phyloP scores from a whole-genome alignment of 2,329 filamentous ascomycete genomes.

The Aspergillus sp. region DNA sequence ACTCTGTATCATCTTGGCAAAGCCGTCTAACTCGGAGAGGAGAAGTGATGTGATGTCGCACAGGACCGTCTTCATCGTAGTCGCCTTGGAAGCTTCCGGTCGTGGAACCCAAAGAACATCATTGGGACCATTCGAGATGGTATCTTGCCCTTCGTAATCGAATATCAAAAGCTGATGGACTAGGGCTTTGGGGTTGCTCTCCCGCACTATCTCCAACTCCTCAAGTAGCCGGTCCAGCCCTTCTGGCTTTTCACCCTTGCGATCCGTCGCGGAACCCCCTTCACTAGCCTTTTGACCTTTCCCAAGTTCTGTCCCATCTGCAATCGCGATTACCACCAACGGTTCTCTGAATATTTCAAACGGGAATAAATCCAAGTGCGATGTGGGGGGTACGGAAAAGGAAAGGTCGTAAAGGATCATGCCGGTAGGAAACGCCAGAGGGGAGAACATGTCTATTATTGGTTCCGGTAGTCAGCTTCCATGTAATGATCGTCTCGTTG shows the following conservation, averaged over 20 bases:
- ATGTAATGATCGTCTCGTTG: background rate
- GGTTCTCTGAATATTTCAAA: constrained; percentile 88
- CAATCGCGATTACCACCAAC: constrained; percentile 72
- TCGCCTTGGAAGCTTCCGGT: constrained; percentile 58
- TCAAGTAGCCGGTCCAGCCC: constrained; percentile 40
- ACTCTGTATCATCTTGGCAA: constrained; percentile 64
- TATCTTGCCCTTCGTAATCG: constrained; percentile 54
- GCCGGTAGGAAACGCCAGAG: constrained; percentile 75
- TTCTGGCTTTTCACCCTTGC: constrained; percentile 20
- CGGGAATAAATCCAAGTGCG: constrained; percentile 70
- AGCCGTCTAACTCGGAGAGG: constrained; percentile 65
- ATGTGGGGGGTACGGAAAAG: constrained; percentile 68
- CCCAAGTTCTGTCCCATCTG: constrained; percentile 65
- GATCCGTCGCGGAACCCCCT: constrained; percentile 6
- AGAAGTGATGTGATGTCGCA: constrained; percentile 68
- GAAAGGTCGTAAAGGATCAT: constrained; percentile 82
- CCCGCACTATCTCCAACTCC: constrained; percentile 62
- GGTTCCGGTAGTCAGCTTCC: background rate
- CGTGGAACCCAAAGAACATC: constrained; percentile 65
- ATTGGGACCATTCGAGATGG: constrained; percentile 50
- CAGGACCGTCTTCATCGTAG: constrained; percentile 73
- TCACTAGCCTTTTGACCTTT: constrained; percentile 16
- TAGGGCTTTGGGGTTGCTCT: constrained; percentile 66
- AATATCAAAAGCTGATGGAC: constrained; percentile 75
- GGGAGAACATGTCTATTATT: constrained; percentile 78